phyloP scores from a whole-genome alignment of 108 stramenopile species.

The Skeletonema costatum region DNA sequence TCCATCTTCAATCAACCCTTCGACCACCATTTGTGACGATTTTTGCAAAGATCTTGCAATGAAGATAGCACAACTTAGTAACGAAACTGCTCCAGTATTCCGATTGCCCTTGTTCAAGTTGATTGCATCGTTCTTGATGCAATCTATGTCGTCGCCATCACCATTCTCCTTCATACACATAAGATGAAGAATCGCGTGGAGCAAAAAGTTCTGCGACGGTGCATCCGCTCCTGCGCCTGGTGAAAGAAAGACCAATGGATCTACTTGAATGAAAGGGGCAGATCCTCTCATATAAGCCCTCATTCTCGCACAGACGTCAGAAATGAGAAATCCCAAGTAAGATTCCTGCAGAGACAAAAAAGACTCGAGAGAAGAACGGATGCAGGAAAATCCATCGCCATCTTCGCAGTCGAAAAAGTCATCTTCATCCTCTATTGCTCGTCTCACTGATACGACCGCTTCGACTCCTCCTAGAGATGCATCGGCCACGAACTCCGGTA shows the following conservation, averaged over 20 bases:
- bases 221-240: constrained; percentile 11
- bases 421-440: constrained; percentile 39
- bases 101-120: constrained; percentile 52
- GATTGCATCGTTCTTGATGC: constrained; percentile 58
- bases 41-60: constrained; percentile 62
- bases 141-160: constrained; percentile 15
- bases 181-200: constrained; percentile 66
- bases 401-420: constrained; percentile 44
- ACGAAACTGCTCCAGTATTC: constrained; percentile 56
- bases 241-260: constrained; percentile 46
- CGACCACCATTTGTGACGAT: constrained; percentile 26
- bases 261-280: constrained; percentile 53
- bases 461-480: constrained; percentile 50
- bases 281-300: constrained; percentile 76
- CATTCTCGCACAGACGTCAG: constrained; percentile 82
- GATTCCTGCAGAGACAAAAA: constrained; percentile 56
- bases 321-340: constrained; percentile 73
- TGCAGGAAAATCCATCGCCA: too few relatives aligned
- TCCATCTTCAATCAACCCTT: constrained; percentile 41
- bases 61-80: constrained; percentile 69
- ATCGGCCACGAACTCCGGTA: constrained; percentile 34
- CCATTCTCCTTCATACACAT: constrained; percentile 63
- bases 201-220: constrained; percentile 52
- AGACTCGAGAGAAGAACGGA: constrained; percentile 53
- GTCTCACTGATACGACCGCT: constrained; percentile 31